A percentile compares a stretch with the other conserved stretches of the same genome.
Conservation (phyloP, 345 rosid species). For the Gynandropsis gynandra region DNA sequence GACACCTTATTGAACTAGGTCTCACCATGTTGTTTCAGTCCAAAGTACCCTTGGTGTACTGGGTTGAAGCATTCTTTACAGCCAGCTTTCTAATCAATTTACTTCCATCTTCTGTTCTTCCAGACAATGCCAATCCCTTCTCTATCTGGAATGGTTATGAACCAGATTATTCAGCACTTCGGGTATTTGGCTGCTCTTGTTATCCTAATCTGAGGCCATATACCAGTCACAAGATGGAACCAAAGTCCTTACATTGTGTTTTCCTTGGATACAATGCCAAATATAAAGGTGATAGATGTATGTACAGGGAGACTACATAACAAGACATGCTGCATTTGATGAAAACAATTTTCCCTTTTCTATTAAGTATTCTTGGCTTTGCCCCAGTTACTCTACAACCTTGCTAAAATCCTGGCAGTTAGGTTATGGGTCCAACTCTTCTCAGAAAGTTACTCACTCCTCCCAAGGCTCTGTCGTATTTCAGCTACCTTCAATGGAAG, state of each 20-base stretch:
- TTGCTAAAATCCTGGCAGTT: neutral
- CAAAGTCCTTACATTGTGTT: too few species aligned
- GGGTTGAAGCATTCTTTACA: neutral
- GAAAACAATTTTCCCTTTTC: neutral
- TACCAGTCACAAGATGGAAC: too few species aligned
- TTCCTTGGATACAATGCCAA: too few species aligned
- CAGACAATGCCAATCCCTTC: neutral
- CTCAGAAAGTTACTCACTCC: too few species aligned
- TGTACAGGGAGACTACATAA: neutral
- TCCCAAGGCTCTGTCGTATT: too few species aligned
- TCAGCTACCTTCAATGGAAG: too few species aligned
- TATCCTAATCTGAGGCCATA: too few species aligned
- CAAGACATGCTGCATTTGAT: neutral
- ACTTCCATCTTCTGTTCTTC: neutral
- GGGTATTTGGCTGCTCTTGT: too few species aligned
- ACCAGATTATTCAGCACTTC: neutral
- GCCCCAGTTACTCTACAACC: neutral
- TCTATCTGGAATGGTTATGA: too few species aligned
- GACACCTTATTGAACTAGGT: neutral
- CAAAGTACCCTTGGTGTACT: neutral
- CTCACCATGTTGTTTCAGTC: neutral
- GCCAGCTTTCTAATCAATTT: neutral
- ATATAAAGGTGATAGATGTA: neutral
- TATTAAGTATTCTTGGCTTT: neutral
- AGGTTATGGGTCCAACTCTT: neutral